phyloP scores from a whole-genome alignment of 176 grass and related monocot genomes.

The Rhipidocladum racemiflorum region DNA sequence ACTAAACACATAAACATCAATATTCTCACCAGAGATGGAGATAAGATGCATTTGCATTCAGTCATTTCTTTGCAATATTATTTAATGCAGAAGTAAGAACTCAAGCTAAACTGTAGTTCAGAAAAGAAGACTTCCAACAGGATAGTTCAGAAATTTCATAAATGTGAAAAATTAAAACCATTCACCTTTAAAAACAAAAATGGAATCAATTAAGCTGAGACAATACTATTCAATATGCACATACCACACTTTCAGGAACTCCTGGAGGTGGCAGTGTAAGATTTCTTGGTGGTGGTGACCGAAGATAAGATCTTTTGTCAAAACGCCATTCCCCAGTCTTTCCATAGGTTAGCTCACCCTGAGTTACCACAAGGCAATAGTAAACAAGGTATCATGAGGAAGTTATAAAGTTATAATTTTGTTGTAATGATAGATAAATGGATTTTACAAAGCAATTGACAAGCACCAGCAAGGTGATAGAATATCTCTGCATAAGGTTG shows the following conservation, averaged over 20 bases:
- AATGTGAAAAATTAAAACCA: neutral
- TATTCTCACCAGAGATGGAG: neutral
- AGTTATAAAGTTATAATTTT: slow-evolving; percentile 2
- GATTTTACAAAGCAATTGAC: slow-evolving; percentile 24
- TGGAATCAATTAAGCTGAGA: neutral
- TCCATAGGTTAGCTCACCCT: slow-evolving; percentile 91
- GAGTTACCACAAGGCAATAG: slow-evolving; percentile 22
- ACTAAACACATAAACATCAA: neutral
- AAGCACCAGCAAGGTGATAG: neutral
- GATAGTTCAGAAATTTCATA: slow-evolving; percentile 4
- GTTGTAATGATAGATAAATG: neutral
- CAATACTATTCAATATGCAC: slow-evolving; percentile 12
- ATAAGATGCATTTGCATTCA: neutral
- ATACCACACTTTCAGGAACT: slow-evolving; percentile 99
- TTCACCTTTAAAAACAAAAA: slow-evolving; percentile 9
- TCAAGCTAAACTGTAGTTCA: neutral
- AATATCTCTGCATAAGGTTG: slow-evolving; percentile 16
- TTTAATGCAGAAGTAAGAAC: neutral
- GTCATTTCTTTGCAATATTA: neutral
- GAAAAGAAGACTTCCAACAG: neutral
- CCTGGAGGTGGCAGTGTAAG: slow-evolving; percentile 80
- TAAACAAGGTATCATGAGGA: slow-evolving; percentile 4
- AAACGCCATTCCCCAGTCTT: slow-evolving; percentile 92
- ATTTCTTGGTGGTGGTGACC: slow-evolving; percentile 82
- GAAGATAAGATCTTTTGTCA: slow-evolving; percentile 93